Percentiles rank a stretch among this genome's conserved stretches.
Evolutionary conservation across 495 filamentous ascomycete species (phyloP).

Genomic region (Penicillium argentinense): DNA sequence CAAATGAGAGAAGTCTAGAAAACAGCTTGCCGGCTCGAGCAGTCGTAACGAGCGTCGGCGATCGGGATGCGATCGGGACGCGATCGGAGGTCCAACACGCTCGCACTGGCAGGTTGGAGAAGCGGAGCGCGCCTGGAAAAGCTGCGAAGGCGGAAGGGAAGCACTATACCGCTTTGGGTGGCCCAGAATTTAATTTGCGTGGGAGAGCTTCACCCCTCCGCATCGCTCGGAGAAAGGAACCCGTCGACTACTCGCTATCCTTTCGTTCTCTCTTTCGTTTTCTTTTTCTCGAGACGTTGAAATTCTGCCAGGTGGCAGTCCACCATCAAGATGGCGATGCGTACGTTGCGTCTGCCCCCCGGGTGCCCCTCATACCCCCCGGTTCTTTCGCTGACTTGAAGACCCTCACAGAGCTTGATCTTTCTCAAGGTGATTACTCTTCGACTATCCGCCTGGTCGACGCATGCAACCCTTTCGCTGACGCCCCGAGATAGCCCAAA

Average conservation of each 20-base stretch:
- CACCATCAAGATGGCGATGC: slow-evolving; percentile 63
- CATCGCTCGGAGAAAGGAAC: slow-evolving; percentile 18
- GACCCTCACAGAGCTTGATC: slow-evolving; percentile 60
- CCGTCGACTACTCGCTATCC: slow-evolving; percentile 12
- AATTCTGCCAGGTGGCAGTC: slow-evolving; percentile 36
- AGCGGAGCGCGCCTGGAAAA: slow-evolving; percentile 10
- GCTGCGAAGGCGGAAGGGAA: slow-evolving; percentile 27
- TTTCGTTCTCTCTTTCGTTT: slow-evolving; percentile 10
- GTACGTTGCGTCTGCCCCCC: slow-evolving; percentile 37
- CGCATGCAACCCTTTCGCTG: slow-evolving; percentile 16
- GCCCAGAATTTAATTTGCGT: slow-evolving; percentile 37
- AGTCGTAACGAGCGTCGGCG: slow-evolving; percentile 5
- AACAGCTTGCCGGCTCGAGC: slow-evolving; percentile 36
- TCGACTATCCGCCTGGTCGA: not conserved
- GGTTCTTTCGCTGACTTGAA: slow-evolving; percentile 26
- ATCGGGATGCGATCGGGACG: not conserved
- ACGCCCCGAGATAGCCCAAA: slow-evolving; percentile 54
- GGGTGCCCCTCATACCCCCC: slow-evolving; percentile 37
- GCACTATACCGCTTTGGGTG: slow-evolving; percentile 39
- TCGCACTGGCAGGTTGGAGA: slow-evolving; percentile 4
- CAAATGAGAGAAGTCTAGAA: slow-evolving; percentile 26
- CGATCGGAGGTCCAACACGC: not conserved
- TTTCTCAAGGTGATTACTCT: slow-evolving; percentile 62
- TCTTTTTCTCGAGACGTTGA: slow-evolving; percentile 9
- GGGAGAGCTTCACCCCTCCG: slow-evolving; percentile 25